Base-by-base conservation (phyloP, 2,329 filamentous ascomycete genomes). In the Phialophora chinensis region DNA sequence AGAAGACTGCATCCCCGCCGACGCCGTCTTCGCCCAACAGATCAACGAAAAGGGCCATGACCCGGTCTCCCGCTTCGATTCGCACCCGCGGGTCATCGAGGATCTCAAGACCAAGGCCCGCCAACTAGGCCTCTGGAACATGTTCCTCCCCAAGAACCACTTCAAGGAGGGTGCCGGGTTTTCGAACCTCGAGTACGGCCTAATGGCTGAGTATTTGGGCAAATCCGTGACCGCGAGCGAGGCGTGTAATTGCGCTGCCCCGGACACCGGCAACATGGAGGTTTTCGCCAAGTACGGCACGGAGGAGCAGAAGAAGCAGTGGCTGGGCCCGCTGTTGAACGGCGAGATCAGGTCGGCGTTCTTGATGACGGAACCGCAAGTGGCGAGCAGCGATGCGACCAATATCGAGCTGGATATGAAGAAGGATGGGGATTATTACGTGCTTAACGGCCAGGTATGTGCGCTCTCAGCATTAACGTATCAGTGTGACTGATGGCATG, bases 201-300 rank as follows among this genome's bases (percentile, higher is more conserved):
- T 99, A 74, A 99, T 98, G 93, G 95, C 95, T 20, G 95, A 99
- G 82, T 91, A 92, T 82, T 84, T 98, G 73, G 95, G 95, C 71
- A 94, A 92, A 82, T 96, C 91, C 72, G 85, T 87, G 76, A 84
- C 88, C 69, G 95, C 93, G 11, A 92, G 91, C 7, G 92, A 95
- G 83, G 92, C 93, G 29, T 91, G 90, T 77, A 97, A 97, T 80
- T 96, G 93, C 80, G 86, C 93, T 42, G 93, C 93, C 3, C 93
- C 93, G 2, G 93, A 97, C 78, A 97, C 93, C 3, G 93, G 93
- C 58, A 97, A 97, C 80, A 97, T 97, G 92, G 93, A 97, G 78
- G 93, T 97, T 25, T 78, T 97, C 72, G 93, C 93, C 75, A 95
- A 94, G 82, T 97, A 96, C 77, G 93, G 92, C 11, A 88, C 85